Evolutionary conservation across 345 rosid genomes (phyloP), one percentile per base, ranked within the genome.

Genomic region (Syzygium aqueum): DNA sequence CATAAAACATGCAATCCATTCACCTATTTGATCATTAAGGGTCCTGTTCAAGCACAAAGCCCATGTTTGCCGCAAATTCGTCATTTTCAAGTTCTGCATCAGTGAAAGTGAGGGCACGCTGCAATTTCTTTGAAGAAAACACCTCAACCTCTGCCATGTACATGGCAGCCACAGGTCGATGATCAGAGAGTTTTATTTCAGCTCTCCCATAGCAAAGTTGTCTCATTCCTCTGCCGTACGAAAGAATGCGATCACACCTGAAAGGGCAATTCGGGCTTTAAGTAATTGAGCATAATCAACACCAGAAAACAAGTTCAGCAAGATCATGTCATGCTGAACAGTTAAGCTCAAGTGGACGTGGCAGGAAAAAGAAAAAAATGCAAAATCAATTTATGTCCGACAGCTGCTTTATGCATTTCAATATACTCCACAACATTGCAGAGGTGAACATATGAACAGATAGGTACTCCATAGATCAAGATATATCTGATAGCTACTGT

Each of bases 171-270:
- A 97, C 99, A 12, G 99, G 99, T 51, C 99, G 96, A 89, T 97
- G 99, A 90, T 97, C 99, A 30, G 99, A 97, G 85, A 94, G 91
- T 67, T 86, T 93, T 78, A 94, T 93, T 86, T 97, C 99, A 33
- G 90, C 90, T 86, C 99, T 91, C 88, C 94, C 56, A 92, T 97
- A 97, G 28, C 91, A 90, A 87, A 94, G 91, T 85, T 93, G 94
- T 92, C 83, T 95, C 95, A 96, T 90, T 89, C 98, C 99, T 85
- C 94, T 95, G 28, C 99, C 99, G 53, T 88, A 89, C 0, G 96
- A 94, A 85, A 97, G 94, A 82, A 97, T 91, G 87, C 99, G 96
- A 51, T 97, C 99, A 87, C 99, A 96, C 99, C 99, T 97, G 85
- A 54, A 89, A 80, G 33, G 56, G 37, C 73, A 52, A 52, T 84